Base-by-base conservation (phyloP, 78 protist genomes). In the Trichosphaerium sp. region DNA sequence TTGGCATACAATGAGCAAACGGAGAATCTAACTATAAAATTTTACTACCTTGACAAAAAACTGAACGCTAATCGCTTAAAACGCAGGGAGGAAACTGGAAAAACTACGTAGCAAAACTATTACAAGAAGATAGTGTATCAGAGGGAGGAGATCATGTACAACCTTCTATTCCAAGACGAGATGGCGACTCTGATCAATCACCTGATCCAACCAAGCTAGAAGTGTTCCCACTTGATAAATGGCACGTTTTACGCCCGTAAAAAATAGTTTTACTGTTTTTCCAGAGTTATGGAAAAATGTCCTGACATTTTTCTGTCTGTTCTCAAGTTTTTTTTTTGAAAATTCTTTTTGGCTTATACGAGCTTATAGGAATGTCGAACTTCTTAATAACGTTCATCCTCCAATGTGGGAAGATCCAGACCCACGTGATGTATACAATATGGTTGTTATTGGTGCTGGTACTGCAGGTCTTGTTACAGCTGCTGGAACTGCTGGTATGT, bases 361-460 rank as follows among this genome's bases (percentile, higher is more conserved):
- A n/a, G n/a, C n/a, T n/a, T n/a, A n/a, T n/a, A n/a, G 31, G 61
- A 74, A 74, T 57, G 23, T 1, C n/a, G 15, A 4, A 58, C 64
- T 74, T 25, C 64, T 74, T 38, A 25, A 23, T 41, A 1, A 29
- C 18, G 80, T 74, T 15, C 71, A 43, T 3, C 80, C 80, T 0
- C 23, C 0, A 8, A 38, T 32, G 32, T 74, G 69, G 65, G 1
- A 0, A 3, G 31, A 55, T 52, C 80, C 85, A 31, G 25, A 43
- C 18, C 51, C 65, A 11, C 8, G 42, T n/a, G 66, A n/a, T 1
- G 21, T 0, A 6, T 80, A 74, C 56, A 48, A 80, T 40, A 18
- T 80, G 26, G 54, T 80, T n/a, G 85, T 59, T 3, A 65, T 80
- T 31, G 85, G 85, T 12, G 80, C 82, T 1, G 85, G 85, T 11